A percentile compares a stretch with the other conserved stretches of the same genome.
Conservation (phyloP, 2,329 filamentous ascomycete genomes). For the Elsinoe perseae region DNA sequence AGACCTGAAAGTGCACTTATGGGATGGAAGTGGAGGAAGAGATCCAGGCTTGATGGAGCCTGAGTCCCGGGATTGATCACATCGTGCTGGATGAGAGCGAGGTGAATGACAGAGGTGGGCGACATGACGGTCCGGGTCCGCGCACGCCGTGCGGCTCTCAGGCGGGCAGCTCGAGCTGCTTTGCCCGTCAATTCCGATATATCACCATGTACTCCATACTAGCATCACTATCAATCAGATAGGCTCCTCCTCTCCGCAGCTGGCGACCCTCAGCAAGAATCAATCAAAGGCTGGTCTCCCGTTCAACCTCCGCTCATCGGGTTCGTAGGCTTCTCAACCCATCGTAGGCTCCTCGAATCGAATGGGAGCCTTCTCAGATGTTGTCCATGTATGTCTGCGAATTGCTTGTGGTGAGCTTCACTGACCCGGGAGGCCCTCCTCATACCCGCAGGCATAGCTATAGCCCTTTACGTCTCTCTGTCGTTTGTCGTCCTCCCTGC, state of each 20-base stretch:
- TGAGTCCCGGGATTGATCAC: not conserved
- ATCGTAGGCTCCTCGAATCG: not conserved
- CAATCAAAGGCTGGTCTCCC: not conserved
- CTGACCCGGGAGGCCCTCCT: constrained; percentile 52
- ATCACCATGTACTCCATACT: not conserved
- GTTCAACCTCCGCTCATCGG: no score
- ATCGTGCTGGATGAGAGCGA: not conserved
- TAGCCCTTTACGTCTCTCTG: constrained; percentile 58
- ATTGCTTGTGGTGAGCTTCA: not conserved
- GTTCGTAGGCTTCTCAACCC: no score
- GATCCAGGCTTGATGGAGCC: not conserved
- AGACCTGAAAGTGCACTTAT: no score
- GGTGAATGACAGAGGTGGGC: not conserved
- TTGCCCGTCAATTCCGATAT: not conserved
- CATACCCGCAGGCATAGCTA: constrained; percentile 62
- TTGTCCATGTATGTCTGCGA: not conserved
- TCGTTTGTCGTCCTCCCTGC: constrained; percentile 60
- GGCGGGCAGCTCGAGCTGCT: not conserved
- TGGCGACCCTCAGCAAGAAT: not conserved
- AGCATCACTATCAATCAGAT: not conserved
- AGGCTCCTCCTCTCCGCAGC: not conserved
- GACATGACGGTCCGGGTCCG: not conserved
- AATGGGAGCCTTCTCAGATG: constrained; percentile 11
- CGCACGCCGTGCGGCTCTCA: not conserved
- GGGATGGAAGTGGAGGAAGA: no score